Evolutionary conservation across 2,329 filamentous ascomycete genomes (phyloP), one percentile per base, ranked within the genome.

Genomic region (Fonsecaea pugnacius): DNA sequence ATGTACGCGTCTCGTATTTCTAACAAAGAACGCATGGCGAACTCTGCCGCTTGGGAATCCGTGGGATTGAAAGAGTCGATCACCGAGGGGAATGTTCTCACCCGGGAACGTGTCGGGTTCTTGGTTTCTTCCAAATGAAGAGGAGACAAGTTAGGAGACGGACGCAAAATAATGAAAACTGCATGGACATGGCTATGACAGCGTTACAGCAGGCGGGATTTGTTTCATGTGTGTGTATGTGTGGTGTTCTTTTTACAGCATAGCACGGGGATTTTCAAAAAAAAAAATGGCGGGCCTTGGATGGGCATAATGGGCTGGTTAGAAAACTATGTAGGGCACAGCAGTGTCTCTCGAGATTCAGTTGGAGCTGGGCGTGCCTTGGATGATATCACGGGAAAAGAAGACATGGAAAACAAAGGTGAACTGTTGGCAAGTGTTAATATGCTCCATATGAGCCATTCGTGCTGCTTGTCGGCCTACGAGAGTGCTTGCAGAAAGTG

Each of bases 101-200:
- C 33, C 10, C 46, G 66, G 40, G 69, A 71, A 38, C 66, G 64
- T 32, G 69, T 71, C 12, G 66, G 67, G n/a, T 71, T 66, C 60
- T 57, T 71, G 18, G 40, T 65, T 32, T 62, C 56, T 50, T 64
- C 59, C 48, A 62, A 63, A 58, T 63, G 35, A 59, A 40, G 51
- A 56, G 27, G 33, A 56, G 27, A 30, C 10, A 9, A 4, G 4
- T 30, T 36, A 33, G n/a, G 43, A 24, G 10, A 10, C 43, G 32
- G 46, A 21, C 18, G 27, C 16, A 38, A 59, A 50, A 33, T 36
- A 50, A 59, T 33, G 46, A 48, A 50, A 51, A 50, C 21, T 51
- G 43, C 57, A 59, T 52, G 32, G 32, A 51, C 21, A 51, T 46
- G 57, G 57, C 57, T 38, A 59, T 59, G 57, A 59, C 50, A 59